A percentile compares a stretch with the other conserved stretches of the same genome.
Evolutionary conservation across 371 early-diverging fungal genomes (phyloP).

Genomic region (Umbelopsis sp.): DNA sequence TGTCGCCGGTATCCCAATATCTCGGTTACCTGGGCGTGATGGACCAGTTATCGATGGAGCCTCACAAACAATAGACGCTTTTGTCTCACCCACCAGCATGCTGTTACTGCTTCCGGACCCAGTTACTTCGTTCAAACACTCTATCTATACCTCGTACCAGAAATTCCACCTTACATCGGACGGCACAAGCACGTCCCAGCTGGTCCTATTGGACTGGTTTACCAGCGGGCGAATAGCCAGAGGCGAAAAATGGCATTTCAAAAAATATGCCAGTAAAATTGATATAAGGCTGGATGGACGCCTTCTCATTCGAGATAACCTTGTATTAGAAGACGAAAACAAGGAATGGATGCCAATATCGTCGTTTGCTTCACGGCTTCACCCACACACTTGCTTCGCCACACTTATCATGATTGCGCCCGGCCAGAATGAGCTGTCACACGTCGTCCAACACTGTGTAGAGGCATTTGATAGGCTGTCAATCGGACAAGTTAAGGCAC

Average conservation of each 20-base stretch:
- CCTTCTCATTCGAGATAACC: conserved; percentile 61
- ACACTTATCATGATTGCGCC: conserved; percentile 42
- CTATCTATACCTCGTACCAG: conserved; percentile 70
- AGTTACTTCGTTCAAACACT: conserved; percentile 70
- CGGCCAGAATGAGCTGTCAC: neutral
- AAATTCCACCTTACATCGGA: conserved; percentile 44
- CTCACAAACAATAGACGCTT: conserved; percentile 52
- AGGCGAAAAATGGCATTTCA: conserved; percentile 77
- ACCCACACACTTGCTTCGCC: conserved; percentile 50
- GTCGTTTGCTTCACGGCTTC: conserved; percentile 40
- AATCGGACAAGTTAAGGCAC: conserved; percentile 25
- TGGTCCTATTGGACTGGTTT: conserved; percentile 82
- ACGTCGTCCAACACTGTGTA: neutral
- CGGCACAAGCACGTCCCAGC: conserved; percentile 39
- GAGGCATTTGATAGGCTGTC: conserved; percentile 17
- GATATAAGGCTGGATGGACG: conserved; percentile 48
- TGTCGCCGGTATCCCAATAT: neutral
- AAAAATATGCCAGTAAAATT: conserved; percentile 66
- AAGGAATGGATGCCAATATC: conserved; percentile 24
- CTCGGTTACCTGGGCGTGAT: conserved; percentile 11
- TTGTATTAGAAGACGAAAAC: conserved; percentile 57
- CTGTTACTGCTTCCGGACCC: conserved; percentile 76
- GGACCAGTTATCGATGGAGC: conserved; percentile 17
- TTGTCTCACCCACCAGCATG: conserved; percentile 42
- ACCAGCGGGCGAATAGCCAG: conserved; percentile 74